Base-by-base conservation (phyloP, 768 basidiomycete species). In the Suillus sp. region DNA sequence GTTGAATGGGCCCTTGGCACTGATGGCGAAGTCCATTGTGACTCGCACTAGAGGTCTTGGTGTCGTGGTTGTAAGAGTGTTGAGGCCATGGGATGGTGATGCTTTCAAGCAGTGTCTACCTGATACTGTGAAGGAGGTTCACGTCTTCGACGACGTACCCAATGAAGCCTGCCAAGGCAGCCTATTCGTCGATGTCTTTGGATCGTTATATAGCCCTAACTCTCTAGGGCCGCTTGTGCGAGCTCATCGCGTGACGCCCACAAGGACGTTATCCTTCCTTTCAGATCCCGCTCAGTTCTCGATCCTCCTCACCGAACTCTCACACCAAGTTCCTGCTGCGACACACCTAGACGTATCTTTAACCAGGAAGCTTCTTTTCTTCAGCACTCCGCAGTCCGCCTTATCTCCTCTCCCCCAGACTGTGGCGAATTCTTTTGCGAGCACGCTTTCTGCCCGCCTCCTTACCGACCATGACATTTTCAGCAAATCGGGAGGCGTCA, bases 131-230 rank as follows among this genome's bases (percentile, higher is more conserved):
- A 81, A 78, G 69, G 77, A 75, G 30, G 78, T 96, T 8, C 83
- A 92, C 68, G 89, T 96, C 63, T 76, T 94, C 32, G 92, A 93
- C 65, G 93, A 96, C 66, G 90, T 92, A 13, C 84, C 88, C 2
- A 82, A 83, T 54, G 75, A 83, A 42, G 78, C 81, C 30, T 80
- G 85, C 1, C 86, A 86, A 68, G 91, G 92, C 1, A 77, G 78
- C 16, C 80, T 95, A 25, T 92, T 88, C 67, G 77, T 83, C n/a
- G 89, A 93, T 67, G 88, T 93, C 43, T 84, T 92, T 66, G 78
- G 84, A 43, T 78, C 83, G 20, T 75, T 89, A 22, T 80, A 89
- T 57, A 75, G 81, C 40, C 72, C 77, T 25, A 69, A 75, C 30
- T 66, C 72, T 27, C 64, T 72, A n/a, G 69, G 69, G 14, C 79